These are phyloP conservation scores for Multifurca ochricompacta DNA, from an alignment of 768 basidiomycete species.

Conservation along the genomic window DNA sequence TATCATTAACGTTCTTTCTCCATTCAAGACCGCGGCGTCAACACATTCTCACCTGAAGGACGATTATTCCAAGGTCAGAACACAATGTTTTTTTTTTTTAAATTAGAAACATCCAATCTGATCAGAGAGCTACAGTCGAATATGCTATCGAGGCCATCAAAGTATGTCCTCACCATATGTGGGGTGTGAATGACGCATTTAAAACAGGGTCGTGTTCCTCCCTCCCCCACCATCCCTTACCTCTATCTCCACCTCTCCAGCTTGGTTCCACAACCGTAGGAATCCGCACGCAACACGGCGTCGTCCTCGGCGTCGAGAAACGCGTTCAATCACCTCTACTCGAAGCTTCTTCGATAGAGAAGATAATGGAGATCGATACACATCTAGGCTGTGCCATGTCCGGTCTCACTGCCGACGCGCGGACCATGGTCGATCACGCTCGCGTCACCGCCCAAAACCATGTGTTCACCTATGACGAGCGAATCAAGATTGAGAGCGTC, in stretches of 20 bases:
- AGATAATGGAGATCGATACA: slow-evolving; percentile 98
- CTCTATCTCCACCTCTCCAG: too few relatives aligned
- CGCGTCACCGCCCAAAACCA: slow-evolving; percentile 95
- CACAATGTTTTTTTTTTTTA: slow-evolving; percentile 52
- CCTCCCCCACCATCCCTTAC: too few relatives aligned
- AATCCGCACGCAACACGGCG: slow-evolving; percentile 82
- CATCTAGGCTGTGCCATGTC: slow-evolving; percentile 99
- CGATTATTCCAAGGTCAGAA: slow-evolving; percentile 94
- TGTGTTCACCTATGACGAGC: slow-evolving; percentile 93
- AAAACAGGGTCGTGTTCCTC: too few relatives aligned
- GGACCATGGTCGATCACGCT: slow-evolving; percentile 99
- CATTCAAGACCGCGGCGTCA: slow-evolving; percentile 82
- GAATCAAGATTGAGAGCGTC: slow-evolving; percentile 93
- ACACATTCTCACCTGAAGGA: slow-evolving; percentile 98
- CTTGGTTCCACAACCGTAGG: slow-evolving; percentile 98
- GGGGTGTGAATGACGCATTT: slow-evolving; percentile 15
- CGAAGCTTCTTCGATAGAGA: slow-evolving; percentile 93
- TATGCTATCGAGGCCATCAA: slow-evolving; percentile 99
- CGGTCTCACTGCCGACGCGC: slow-evolving; percentile 91
- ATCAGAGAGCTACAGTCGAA: slow-evolving; percentile 56
- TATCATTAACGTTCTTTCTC: background rate
- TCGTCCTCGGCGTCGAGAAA: slow-evolving; percentile 95
- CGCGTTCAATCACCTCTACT: slow-evolving; percentile 95
- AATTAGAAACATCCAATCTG: slow-evolving; percentile 17
- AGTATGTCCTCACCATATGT: slow-evolving; percentile 35